Evolutionary conservation across 169 alveolate genomes (phyloP), one percentile per base, ranked within the genome.

Genomic region (Plasmodium coatneyi): DNA sequence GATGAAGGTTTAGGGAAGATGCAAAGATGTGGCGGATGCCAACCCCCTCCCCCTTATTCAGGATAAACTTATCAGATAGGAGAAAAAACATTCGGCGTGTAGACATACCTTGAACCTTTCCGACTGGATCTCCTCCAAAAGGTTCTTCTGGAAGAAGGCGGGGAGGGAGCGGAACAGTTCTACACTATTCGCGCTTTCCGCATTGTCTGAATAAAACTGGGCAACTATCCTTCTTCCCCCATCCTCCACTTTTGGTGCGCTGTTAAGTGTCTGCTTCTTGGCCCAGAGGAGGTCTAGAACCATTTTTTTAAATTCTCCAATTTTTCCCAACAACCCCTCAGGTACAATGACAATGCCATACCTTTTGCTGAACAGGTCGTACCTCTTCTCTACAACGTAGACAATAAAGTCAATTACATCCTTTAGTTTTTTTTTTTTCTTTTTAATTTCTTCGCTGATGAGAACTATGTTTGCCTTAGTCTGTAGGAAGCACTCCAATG

Each of bases 121-220:
- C 10, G 99, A 99, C 92, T 98, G 99, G 71, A 99, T 96, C 92
- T 98, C 99, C 76, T 98, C 95, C 43, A 98, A 96, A 41, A 98
- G 97, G 94, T 98, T 97, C 54, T 97, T 98, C 9, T 98, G 97
- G 43, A 98, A 98, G 71, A 95, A 93, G 82, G 95, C 97, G 2
- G 99, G 99, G 79, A 96, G 95, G 78, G 87, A 92, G 41, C 93
- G 96, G 72, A 95, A 92, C 5, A 96, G 92, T 22, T 71, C 41
- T 19, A 83, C 92, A 39, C 79, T 90, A 4, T 81, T 39, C 19
- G 71, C 92, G 43, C 79, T 71, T 2, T 81, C 82, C 41, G 34
- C 76, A 22, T n/a, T n/a, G n/a, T n/a, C n/a, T n/a, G n/a, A n/a
- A n/a, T 22, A 19, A 9, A 66, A 66, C 19, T 66, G 76, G 30